A percentile compares a stretch with the other conserved stretches of the same genome.
These are phyloP conservation scores for Pythium folliculosum DNA, from an alignment of 352 stramenopile species.

Conservation along the genomic window DNA sequence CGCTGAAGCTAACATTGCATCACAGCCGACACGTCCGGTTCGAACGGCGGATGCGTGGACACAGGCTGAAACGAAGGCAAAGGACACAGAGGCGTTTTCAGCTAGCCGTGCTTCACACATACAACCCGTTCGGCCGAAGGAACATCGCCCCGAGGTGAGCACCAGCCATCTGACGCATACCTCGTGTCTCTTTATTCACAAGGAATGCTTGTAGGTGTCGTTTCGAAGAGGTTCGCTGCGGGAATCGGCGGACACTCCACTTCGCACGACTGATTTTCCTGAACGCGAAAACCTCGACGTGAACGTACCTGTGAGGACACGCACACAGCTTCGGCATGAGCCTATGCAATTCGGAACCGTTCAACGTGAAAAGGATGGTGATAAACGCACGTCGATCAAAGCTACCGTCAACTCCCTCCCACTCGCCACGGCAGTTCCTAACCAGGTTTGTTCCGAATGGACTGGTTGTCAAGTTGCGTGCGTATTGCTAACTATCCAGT, in stretches of 20 bases:
- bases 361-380: neutral
- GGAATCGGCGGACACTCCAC: conserved; percentile 3
- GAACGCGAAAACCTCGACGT: neutral
- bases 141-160: conserved; percentile 6
- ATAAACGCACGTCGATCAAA: neutral
- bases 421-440: conserved; percentile 20
- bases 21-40: neutral
- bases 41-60: neutral
- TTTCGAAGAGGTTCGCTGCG: conserved; percentile 1
- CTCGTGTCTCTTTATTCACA: neutral
- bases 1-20: neutral
- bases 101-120: neutral
- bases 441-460: conserved; percentile 5
- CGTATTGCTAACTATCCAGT: neutral
- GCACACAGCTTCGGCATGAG: neutral
- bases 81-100: neutral
- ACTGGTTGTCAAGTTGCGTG: no score
- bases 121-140: neutral
- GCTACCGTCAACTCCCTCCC: conserved; percentile 3
- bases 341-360: neutral
- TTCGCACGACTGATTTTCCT: neutral
- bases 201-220: neutral
- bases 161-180: neutral
- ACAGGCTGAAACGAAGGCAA: neutral
- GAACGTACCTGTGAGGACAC: neutral